phyloP scores from a whole-genome alignment of 306 rosid genomes.

The Begonia loranthoides region DNA sequence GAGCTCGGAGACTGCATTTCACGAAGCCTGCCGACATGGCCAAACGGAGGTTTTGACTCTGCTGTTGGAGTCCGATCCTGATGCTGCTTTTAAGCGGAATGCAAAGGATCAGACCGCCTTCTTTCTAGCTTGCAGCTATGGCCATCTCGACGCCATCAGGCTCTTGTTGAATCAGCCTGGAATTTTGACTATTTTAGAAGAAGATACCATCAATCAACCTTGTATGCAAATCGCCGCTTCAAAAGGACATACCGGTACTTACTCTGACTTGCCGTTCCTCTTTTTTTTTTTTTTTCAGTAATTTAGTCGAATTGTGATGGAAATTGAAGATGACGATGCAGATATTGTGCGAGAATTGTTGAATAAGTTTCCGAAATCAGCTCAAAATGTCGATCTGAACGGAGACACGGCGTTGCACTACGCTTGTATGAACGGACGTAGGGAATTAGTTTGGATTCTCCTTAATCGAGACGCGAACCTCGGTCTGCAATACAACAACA shows the following conservation, averaged over 20 bases:
- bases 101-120: slow-evolving; percentile 24
- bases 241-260: slow-evolving; percentile 43
- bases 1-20: slow-evolving; percentile 44
- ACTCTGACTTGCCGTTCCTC: background rate
- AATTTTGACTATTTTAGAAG: slow-evolving; percentile 9
- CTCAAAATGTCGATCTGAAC: slow-evolving; percentile 23
- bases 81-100: slow-evolving; percentile 30
- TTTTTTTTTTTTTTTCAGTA: background rate
- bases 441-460: slow-evolving; percentile 38
- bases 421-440: slow-evolving; percentile 28
- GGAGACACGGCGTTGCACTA: slow-evolving; percentile 50
- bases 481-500: slow-evolving; percentile 32
- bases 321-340: slow-evolving; percentile 12
- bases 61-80: slow-evolving; percentile 31
- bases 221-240: slow-evolving; percentile 54
- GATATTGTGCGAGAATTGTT: slow-evolving; percentile 51
- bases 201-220: slow-evolving; percentile 24
- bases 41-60: slow-evolving; percentile 25
- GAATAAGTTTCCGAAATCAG: slow-evolving; percentile 24
- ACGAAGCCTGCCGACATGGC: slow-evolving; percentile 44
- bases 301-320: background rate
- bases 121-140: slow-evolving; percentile 45
- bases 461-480: slow-evolving; percentile 29
- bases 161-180: slow-evolving; percentile 29
- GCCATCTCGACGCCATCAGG: slow-evolving; percentile 34